Conservation (phyloP, 2,329 filamentous ascomycete genomes). For the Colletotrichum plurivorum region DNA sequence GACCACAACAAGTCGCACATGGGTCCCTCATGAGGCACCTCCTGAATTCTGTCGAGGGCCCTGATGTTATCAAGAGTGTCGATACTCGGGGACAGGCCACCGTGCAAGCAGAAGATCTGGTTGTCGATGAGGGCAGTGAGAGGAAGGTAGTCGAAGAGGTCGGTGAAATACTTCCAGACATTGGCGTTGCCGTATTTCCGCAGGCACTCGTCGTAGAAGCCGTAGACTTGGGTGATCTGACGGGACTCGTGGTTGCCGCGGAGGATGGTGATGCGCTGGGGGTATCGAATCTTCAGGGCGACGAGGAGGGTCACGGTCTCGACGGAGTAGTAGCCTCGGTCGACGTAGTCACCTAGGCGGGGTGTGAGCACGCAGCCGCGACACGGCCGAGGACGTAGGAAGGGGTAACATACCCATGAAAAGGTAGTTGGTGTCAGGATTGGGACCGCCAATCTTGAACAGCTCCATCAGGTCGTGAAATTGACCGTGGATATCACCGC, state of each 20-base stretch:
- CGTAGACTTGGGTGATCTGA: constrained; percentile 99
- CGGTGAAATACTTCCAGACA: constrained; percentile 99
- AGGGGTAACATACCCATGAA: constrained; percentile 86
- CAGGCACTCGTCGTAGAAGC: constrained; percentile 99
- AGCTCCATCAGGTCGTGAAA: constrained; percentile 99
- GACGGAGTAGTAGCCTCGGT: constrained; percentile 98
- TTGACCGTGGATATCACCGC: constrained; percentile 98
- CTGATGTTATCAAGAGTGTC: constrained; percentile 97
- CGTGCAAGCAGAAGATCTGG: constrained; percentile 99
- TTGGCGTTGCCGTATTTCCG: constrained; percentile 99
- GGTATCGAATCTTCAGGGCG: constrained; percentile 97
- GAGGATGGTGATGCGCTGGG: constrained; percentile 96
- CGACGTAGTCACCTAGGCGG: constrained; percentile 89
- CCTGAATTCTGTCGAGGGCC: constrained; percentile 95
- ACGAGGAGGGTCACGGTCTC: constrained; percentile 98
- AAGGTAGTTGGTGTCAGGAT: constrained; percentile 98
- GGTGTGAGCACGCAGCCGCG: constrained; percentile 41
- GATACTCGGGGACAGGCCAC: constrained; percentile 95
- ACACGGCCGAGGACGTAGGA: background rate
- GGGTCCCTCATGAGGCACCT: constrained; percentile 97
- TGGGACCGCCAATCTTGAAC: constrained; percentile 98
- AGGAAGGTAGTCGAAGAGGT: constrained; percentile 98
- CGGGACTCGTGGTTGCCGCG: constrained; percentile 99
- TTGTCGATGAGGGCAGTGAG: constrained; percentile 98
- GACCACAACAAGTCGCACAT: constrained; percentile 99